phyloP scores from a whole-genome alignment of 176 grass and related monocot species.

The Oryza australiensis region DNA sequence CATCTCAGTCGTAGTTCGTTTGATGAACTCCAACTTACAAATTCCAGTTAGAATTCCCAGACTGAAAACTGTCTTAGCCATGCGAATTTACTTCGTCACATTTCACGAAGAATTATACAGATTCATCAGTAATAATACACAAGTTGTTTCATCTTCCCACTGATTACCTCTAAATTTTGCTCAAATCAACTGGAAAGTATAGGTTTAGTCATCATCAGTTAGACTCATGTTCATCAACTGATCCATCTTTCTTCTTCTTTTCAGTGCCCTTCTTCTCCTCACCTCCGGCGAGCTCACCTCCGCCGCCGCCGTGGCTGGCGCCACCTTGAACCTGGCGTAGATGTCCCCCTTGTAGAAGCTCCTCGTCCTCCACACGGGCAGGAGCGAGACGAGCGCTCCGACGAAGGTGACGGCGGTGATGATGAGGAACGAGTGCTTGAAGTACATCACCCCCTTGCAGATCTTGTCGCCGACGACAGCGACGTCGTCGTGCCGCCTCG shows the following conservation, averaged over 20 bases:
- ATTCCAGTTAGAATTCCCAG: too few species aligned
- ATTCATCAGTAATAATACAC: not conserved
- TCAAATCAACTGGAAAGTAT: not conserved
- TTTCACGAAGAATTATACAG: not conserved
- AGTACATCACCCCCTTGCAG: slow-evolving; percentile 39
- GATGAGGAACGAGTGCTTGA: slow-evolving; percentile 41
- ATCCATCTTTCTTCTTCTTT: slow-evolving; percentile 19
- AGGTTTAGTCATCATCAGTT: not conserved
- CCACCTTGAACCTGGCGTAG: slow-evolving; percentile 48
- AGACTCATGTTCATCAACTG: not conserved
- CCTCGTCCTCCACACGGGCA: slow-evolving; percentile 47
- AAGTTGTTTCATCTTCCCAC: not conserved
- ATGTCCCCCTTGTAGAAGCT: slow-evolving; percentile 46
- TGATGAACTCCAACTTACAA: not conserved
- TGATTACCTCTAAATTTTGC: not conserved
- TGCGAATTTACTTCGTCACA: not conserved
- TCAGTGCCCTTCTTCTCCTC: not conserved
- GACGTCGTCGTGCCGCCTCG: slow-evolving; percentile 31
- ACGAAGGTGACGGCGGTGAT: slow-evolving; percentile 38
- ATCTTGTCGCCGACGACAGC: slow-evolving; percentile 27
- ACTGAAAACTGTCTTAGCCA: too few species aligned
- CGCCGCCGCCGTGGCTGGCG: not conserved
- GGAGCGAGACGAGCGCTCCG: slow-evolving; percentile 33
- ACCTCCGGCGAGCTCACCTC: not conserved
- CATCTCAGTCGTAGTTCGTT: not conserved